Evolutionary conservation across 2,329 filamentous ascomycete genomes (phyloP).

Genomic region (Drechmeria coniospora): DNA sequence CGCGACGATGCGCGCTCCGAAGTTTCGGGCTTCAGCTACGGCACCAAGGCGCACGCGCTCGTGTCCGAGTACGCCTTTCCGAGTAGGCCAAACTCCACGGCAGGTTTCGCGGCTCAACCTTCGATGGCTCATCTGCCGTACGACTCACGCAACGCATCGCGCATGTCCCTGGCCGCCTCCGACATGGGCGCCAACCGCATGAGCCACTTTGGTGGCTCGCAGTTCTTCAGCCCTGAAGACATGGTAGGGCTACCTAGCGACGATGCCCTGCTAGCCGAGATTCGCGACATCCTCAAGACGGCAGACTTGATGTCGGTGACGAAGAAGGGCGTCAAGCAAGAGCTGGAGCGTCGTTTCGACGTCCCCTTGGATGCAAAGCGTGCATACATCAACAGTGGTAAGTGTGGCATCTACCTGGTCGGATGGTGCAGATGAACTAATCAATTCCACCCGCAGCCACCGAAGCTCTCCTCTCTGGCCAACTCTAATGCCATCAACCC

Average conservation of each 20-base stretch:
- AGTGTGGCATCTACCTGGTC: constrained; percentile 19
- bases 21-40: constrained; percentile 86
- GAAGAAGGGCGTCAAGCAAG: constrained; percentile 93
- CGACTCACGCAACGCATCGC: constrained; percentile 35
- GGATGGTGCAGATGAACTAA: constrained; percentile 6
- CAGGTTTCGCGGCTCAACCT: constrained; percentile 24
- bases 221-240: constrained; percentile 48
- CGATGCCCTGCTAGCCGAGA: constrained; percentile 82
- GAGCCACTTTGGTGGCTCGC: constrained; percentile 45
- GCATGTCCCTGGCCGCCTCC: constrained; percentile 67
- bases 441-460: constrained; percentile 36
- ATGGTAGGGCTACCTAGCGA: constrained; percentile 68
- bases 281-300: constrained; percentile 78
- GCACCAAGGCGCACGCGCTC: constrained; percentile 58
- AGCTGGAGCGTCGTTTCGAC: constrained; percentile 82
- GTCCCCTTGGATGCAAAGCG: constrained; percentile 75
- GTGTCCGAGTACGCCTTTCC: constrained; percentile 56
- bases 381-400: constrained; percentile 87
- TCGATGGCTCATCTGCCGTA: constrained; percentile 36
- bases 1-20: constrained; percentile 72
- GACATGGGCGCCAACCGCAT: constrained; percentile 45
- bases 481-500: constrained; percentile 38
- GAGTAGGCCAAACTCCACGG: constrained; percentile 40
- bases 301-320: constrained; percentile 96
- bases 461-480: constrained; percentile 63